Percentiles rank a stretch among this genome's conserved stretches.
Conservation (phyloP, 305 asterid species). For the Fraxinus latifolia region DNA sequence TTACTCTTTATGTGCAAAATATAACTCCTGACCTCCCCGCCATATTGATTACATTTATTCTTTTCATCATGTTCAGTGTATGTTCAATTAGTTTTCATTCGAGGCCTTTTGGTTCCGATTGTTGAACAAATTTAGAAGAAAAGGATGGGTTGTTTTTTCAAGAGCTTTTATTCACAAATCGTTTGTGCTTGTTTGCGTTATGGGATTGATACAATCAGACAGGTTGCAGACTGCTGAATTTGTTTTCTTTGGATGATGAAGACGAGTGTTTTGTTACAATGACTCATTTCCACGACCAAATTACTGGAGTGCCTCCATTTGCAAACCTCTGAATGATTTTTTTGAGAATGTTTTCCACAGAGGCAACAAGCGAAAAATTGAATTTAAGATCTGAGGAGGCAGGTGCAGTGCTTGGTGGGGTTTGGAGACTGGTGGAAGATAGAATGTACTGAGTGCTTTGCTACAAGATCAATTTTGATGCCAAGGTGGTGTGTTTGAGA, state of each 20-base stretch:
- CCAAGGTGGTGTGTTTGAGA: not conserved
- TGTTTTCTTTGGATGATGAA: not conserved
- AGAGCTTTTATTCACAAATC: not conserved
- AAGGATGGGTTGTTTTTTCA: not conserved
- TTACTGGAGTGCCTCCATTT: not conserved
- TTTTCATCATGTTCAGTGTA: not conserved
- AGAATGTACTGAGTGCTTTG: not conserved
- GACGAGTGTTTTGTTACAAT: not conserved
- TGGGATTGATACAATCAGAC: not conserved
- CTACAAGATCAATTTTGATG: not conserved
- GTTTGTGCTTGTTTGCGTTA: not conserved
- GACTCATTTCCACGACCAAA: not conserved
- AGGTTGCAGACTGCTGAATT: not conserved
- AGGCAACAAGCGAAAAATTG: not conserved
- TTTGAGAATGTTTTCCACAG: not conserved
- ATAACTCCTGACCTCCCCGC: not conserved
- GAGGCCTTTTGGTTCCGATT: not conserved
- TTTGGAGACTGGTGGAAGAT: not conserved
- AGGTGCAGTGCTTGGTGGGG: not conserved
- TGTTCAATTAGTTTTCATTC: not conserved
- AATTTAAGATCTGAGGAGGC: not conserved
- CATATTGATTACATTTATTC: not conserved
- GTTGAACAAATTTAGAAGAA: not conserved
- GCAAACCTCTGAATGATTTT: not conserved
- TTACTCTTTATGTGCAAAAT: not conserved